Evolutionary conservation across 2,329 filamentous ascomycete genomes (phyloP).

Genomic region (Amauroascus verrucosus): DNA sequence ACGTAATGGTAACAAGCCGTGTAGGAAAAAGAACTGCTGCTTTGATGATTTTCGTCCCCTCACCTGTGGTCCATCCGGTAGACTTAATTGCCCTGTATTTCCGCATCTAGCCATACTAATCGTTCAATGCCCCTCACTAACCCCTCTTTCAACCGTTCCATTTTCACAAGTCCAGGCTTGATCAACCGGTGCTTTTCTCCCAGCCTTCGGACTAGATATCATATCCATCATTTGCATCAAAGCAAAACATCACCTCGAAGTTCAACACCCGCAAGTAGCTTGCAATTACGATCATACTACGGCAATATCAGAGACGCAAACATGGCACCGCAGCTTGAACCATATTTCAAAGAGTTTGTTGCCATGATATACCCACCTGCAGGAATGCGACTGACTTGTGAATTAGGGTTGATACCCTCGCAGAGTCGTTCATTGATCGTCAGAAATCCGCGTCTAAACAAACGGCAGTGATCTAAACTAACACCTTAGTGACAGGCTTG

Average conservation of each 20-base stretch:
- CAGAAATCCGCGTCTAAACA: constrained; percentile 19
- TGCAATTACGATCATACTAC: constrained; percentile 30
- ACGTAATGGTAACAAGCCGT: no score
- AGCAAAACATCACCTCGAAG: background rate
- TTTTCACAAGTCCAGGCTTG: background rate
- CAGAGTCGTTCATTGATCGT: constrained; percentile 77
- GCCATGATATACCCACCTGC: background rate
- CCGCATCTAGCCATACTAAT: constrained; percentile 7
- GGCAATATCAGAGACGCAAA: constrained; percentile 43
- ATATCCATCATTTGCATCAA: background rate
- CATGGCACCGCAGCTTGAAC: constrained; percentile 85
- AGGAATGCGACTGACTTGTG: background rate
- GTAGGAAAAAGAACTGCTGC: no score
- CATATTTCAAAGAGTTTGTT: constrained; percentile 69
- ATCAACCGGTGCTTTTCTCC: constrained; percentile 4
- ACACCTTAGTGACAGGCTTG: constrained; percentile 42
- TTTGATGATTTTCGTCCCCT: no score
- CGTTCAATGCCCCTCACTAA: constrained; percentile 5
- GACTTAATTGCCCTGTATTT: constrained; percentile 8
- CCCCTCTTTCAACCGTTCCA: constrained; percentile 3
- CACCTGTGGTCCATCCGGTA: no score
- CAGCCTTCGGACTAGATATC: background rate
- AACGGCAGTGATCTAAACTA: constrained; percentile 8
- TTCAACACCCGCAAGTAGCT: background rate
- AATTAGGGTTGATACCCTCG: constrained; percentile 58